Base-by-base conservation (phyloP, 2,329 filamentous ascomycete genomes). In the Talaromyces verruculosus region DNA sequence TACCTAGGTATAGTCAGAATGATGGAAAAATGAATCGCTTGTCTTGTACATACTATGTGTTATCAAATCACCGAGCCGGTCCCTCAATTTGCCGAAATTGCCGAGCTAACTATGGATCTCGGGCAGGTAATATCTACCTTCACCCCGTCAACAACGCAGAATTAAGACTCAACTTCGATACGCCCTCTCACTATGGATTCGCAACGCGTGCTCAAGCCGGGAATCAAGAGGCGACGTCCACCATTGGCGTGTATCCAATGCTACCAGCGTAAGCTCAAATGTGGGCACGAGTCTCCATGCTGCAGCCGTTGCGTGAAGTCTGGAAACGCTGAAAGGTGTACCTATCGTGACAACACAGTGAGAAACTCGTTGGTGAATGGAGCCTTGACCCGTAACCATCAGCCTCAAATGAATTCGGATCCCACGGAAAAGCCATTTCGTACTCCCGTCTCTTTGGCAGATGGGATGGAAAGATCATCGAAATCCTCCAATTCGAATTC, bases 201-300 rank as follows among this genome's bases (percentile, higher is more conserved):
- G 13, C 58, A 2, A 15, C 41, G 58, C 7, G 41, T 61, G 28
- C 8, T 45, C 19, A 61, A 61, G 39, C 58, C 22, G 13, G 58
- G 41, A 47, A 11, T 47, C 45, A 63, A 53, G 61, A 51, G 45
- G 6, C 43, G 61, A 53, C 45, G 61, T 28, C 61, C 61, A 28
- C 45, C 61, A 39, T 30, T 63, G 61, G 45, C 61, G 22, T 63
- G 61, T 41, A 55, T 55, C 30, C 61, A 63, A 25, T 63, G 61
- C 49, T 41, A 55, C 33, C 45, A 63, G 11, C 61, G 61, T 22
- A 63, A 63, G 61, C 45, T 63, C 30, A 63, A 63, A 63, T 63
- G 61, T 25, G 61, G 49, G 2, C 61, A 45, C 30, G 49, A 63
- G 45, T 55, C 15, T 63, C 61, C 61, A 41, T 51, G 33, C 61